Percentiles rank a stretch among this genome's conserved stretches.
These are phyloP conservation scores for Heterobasidion annosum DNA, from an alignment of 1,284 basidiomycete species.

Conservation along the genomic window DNA sequence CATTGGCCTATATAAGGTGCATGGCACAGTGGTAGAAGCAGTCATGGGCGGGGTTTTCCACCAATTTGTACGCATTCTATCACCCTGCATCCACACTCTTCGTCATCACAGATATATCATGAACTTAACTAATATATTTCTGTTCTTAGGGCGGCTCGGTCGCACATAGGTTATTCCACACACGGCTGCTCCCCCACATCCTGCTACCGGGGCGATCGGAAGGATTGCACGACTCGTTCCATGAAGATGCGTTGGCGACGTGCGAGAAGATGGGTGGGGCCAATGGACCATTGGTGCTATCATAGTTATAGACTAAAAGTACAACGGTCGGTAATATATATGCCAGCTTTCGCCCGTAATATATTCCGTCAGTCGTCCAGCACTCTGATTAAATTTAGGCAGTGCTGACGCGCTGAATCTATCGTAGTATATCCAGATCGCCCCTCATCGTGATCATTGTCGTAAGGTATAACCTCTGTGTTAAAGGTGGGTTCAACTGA, in stretches of 20 bases:
- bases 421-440: neutral
- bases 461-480: neutral
- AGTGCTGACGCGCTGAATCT: neutral
- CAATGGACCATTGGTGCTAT: slow-evolving; percentile 8
- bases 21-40: slow-evolving; percentile 67
- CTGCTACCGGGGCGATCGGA: slow-evolving; percentile 30
- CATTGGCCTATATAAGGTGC: slow-evolving; percentile 67
- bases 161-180: slow-evolving; percentile 60
- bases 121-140: neutral
- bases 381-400: neutral
- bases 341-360: neutral
- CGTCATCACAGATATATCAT: neutral
- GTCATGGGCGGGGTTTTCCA: slow-evolving; percentile 70
- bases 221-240: slow-evolving; percentile 46
- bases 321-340: neutral
- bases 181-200: slow-evolving; percentile 50
- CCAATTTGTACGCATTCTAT: slow-evolving; percentile 55
- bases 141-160: slow-evolving; percentile 43
- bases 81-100: slow-evolving; percentile 10
- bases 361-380: neutral
- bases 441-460: neutral
- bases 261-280: slow-evolving; percentile 40
- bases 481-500: neutral
- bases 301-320: neutral
- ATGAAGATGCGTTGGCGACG: slow-evolving; percentile 33